Base-by-base conservation (phyloP, 192 early-diverging fungal species). In the Umbelopsis ramanniana region DNA sequence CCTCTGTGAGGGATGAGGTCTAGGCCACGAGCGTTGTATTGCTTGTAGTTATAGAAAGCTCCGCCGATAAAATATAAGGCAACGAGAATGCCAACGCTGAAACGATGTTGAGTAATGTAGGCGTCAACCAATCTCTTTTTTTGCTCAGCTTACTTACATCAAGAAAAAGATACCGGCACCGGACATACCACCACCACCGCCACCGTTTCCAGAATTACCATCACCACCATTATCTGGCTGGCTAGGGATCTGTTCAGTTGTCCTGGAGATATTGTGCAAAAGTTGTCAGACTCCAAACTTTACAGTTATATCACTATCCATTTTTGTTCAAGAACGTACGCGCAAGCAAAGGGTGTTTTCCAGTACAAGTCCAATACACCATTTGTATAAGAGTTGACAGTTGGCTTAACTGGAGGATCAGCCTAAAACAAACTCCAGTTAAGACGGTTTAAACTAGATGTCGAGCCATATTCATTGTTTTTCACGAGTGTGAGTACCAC, bases 1-100 rank as follows among this genome's bases (percentile, higher is more conserved):
- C 74, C 76, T 48, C 76, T 68, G 47, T 79, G 78, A 33, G 74
- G 73, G 37, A 79, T 75, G 8, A 79, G 33, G 67, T 79, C 78
- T 45, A 69, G 67, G 19, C 78, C 78, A 37, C 71, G 69, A 17
- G 78, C 78, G 66, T 79, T 79, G 57, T 79, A 75, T 19, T 69
- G 53, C n/a, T 69, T 79, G 47, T 67, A 75, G 68, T 75, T 79
- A 54, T 79, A 79, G 38, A 75, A 52, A 21, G 74, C 78, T 45
- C 78, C 78, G 63, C 47, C 74, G 26, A 79, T 53, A 40, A 79
- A 79, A 40, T 79, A 79, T 12, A 73, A 37, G 15, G 60, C 68
- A 4, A 48, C 35, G 43, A 79, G 23, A 12, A 68, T 21, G 57
- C 70, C 70, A 6, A 71, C n/a, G 7, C 70, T 72, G 24, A 52